A percentile compares a stretch with the other conserved stretches of the same genome.
Conservation (phyloP, 2,329 filamentous ascomycete species). For the Rhynchosporium secalis region DNA sequence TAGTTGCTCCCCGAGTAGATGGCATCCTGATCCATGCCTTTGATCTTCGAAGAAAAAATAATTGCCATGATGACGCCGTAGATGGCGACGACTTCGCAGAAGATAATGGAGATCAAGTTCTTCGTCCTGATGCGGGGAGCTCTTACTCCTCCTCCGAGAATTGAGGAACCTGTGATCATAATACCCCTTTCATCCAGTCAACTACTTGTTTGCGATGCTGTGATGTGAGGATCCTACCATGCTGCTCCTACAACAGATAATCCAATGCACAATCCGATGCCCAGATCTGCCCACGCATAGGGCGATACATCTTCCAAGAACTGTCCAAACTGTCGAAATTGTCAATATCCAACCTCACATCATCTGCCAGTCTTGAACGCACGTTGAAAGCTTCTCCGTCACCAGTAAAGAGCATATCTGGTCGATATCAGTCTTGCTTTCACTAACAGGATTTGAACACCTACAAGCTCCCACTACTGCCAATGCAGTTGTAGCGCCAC, state of each 20-base stretch:
- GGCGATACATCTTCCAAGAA: constrained; percentile 95
- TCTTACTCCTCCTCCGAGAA: constrained; percentile 93
- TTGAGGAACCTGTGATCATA: constrained; percentile 96
- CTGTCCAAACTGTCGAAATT: constrained; percentile 68
- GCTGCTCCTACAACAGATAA: constrained; percentile 95
- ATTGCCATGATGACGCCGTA: constrained; percentile 99
- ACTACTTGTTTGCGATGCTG: constrained; percentile 5
- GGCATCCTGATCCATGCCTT: constrained; percentile 60
- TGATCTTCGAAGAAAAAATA: constrained; percentile 89
- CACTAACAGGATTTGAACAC: constrained; percentile 46
- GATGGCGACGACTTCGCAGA: constrained; percentile 99
- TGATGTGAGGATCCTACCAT: constrained; percentile 61
- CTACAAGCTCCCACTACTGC: constrained; percentile 77
- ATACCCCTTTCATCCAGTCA: constrained; percentile 71
- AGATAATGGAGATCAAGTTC: constrained; percentile 99
- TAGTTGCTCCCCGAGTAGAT: constrained; percentile 77
- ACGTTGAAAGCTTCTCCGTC: constrained; percentile 96
- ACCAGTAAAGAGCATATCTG: constrained; percentile 98
- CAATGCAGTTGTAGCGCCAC: constrained; percentile 67
- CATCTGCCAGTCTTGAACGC: constrained; percentile 41
- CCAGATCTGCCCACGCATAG: constrained; percentile 87
- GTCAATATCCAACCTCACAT: constrained; percentile 32
- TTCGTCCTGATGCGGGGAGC: constrained; percentile 98
- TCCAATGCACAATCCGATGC: constrained; percentile 92
- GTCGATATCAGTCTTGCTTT: constrained; percentile 33